These are phyloP conservation scores for Gypsophila paniculata DNA, from an alignment of 179 eudicot species.

Conservation along the genomic window DNA sequence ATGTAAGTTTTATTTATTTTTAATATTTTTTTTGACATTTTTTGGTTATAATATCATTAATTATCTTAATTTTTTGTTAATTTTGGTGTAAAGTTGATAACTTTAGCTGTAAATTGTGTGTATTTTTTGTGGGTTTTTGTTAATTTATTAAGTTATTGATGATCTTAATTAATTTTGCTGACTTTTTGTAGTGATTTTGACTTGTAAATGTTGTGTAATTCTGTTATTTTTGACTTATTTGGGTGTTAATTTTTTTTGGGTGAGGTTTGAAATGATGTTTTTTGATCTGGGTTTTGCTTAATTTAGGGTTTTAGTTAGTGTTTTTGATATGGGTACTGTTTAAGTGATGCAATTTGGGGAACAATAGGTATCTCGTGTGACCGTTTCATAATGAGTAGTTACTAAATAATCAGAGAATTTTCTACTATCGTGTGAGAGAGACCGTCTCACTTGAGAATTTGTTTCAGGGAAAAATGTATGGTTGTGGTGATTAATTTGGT, in stretches of 20 bases:
- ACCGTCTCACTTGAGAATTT: too few species aligned
- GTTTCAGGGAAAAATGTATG: neutral
- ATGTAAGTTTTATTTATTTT: too few species aligned
- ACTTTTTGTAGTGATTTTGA: slow-evolving; percentile 16
- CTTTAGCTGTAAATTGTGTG: slow-evolving; percentile 10
- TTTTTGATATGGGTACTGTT: neutral
- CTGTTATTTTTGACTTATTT: slow-evolving; percentile 2
- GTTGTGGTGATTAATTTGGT: slow-evolving; percentile 1
- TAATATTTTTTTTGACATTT: too few species aligned
- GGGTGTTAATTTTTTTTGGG: neutral
- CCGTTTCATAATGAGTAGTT: too few species aligned
- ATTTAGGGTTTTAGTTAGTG: neutral
- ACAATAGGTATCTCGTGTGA: too few species aligned
- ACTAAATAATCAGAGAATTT: too few species aligned
- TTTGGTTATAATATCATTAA: neutral
- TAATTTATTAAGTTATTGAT: neutral
- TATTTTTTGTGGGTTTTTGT: slow-evolving; percentile 6
- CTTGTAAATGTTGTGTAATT: slow-evolving; percentile 1
- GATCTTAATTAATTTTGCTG: neutral
- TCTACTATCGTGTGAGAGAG: too few species aligned
- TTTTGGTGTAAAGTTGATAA: neutral
- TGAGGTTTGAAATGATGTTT: slow-evolving; percentile 7
- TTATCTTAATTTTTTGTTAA: neutral
- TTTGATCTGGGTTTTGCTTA: slow-evolving; percentile 22
- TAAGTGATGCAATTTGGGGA: neutral